Percentiles rank a stretch among this genome's conserved stretches.
Conservation (phyloP, 768 basidiomycete species). For the Hericium alpestre region DNA sequence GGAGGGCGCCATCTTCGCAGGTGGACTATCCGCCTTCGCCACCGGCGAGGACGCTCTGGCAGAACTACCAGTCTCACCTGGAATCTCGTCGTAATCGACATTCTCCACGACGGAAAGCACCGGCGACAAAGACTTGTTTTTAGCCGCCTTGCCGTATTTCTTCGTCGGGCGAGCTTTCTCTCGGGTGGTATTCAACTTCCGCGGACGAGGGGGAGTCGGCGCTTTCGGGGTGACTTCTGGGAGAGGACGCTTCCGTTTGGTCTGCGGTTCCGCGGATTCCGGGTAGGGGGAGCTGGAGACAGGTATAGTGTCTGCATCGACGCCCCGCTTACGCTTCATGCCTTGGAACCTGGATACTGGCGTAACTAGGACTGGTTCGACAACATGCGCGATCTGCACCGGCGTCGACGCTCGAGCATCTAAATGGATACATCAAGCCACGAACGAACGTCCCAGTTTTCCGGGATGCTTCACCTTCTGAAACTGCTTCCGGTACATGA, state of each 20-base stretch:
- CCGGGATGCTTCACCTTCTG: no score
- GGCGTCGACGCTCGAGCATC: no score
- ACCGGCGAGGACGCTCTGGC: background rate
- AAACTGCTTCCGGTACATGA: no score
- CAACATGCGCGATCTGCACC: no score
- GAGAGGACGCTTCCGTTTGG: background rate
- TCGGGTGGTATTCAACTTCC: background rate
- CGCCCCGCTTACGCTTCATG: background rate
- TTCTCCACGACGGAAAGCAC: background rate
- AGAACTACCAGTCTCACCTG: background rate
- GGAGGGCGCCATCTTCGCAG: background rate
- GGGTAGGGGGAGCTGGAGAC: background rate
- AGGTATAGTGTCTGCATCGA: background rate
- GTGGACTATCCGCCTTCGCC: background rate
- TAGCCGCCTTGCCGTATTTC: slow-evolving; percentile 7
- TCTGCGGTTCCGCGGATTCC: background rate
- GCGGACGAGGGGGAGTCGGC: background rate
- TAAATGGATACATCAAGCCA: no score
- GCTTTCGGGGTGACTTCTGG: background rate
- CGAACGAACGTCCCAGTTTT: no score
- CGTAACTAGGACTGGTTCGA: no score
- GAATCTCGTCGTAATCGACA: slow-evolving; percentile 13
- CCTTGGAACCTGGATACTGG: no score
- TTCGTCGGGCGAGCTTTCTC: slow-evolving; percentile 1
- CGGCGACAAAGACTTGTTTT: slow-evolving; percentile 2